Conservation (phyloP, 164 flowering plant genomes). For the Berberis thunbergii region DNA sequence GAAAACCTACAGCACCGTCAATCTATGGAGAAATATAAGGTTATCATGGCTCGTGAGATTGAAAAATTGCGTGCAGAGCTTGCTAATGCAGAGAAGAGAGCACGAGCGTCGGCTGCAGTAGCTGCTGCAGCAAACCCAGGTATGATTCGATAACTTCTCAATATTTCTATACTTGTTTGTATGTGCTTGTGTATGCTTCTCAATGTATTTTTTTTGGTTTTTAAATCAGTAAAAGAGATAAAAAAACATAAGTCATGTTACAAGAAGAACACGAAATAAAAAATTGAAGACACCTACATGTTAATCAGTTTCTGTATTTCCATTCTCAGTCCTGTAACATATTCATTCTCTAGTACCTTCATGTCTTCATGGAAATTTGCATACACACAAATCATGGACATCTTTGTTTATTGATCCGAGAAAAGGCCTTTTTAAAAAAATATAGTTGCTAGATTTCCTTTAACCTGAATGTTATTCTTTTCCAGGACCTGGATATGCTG, state of each 20-base stretch:
- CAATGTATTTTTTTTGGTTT: background rate
- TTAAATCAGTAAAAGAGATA: background rate
- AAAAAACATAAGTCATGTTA: too few relatives aligned
- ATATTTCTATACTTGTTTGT: background rate
- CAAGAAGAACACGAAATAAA: too few relatives aligned
- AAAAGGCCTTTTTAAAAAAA: background rate
- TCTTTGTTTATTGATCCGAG: background rate
- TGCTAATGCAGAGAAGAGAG: conserved; percentile 61
- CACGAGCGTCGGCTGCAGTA: conserved; percentile 48
- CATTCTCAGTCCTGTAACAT: too few relatives aligned
- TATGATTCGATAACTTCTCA: conserved; percentile 11
- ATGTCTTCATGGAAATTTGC: background rate
- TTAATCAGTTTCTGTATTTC: too few relatives aligned
- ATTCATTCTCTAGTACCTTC: background rate
- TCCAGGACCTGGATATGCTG: conserved; percentile 36
- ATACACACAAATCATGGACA: background rate
- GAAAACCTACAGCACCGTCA: conserved; percentile 43
- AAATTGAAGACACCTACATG: too few relatives aligned
- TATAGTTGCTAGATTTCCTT: background rate
- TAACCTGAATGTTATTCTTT: background rate
- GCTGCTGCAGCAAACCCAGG: conserved; percentile 44
- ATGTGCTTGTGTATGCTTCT: background rate
- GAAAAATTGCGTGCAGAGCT: conserved; percentile 52
- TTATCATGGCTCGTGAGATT: conserved; percentile 39
- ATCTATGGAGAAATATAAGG: conserved; percentile 52